Evolutionary conservation across 2,329 filamentous ascomycete genomes (phyloP).

Genomic region (Chaetomium strumarium): DNA sequence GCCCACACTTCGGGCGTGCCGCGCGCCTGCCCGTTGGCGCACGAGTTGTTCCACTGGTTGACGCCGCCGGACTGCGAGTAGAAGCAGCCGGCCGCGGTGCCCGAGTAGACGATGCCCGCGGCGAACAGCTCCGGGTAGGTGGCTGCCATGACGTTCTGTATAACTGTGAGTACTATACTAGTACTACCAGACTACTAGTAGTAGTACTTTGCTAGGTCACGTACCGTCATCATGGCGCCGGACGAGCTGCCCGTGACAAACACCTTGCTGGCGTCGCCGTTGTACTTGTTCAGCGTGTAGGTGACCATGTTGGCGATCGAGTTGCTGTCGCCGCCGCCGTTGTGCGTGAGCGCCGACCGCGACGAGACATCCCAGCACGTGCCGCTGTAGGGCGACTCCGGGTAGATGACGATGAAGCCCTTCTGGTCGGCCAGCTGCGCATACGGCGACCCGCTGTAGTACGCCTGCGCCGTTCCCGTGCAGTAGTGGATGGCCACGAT

Average conservation of each 20-base stretch:
- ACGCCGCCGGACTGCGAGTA: constrained; percentile 34
- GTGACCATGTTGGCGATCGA: constrained; percentile 55
- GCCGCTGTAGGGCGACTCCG: constrained; percentile 44
- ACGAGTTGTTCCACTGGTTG: constrained; percentile 44
- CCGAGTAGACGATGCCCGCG: constrained; percentile 39
- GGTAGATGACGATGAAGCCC: constrained; percentile 49
- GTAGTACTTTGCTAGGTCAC: no score
- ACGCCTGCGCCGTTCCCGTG: constrained; percentile 43
- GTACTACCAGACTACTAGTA: no score
- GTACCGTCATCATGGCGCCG: constrained; percentile 45
- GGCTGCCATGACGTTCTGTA: constrained; percentile 39
- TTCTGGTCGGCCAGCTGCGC: constrained; percentile 36
- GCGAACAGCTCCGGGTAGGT: constrained; percentile 44
- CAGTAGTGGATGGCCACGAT: constrained; percentile 52
- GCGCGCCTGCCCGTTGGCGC: constrained; percentile 38
- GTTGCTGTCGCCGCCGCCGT: constrained; percentile 51
- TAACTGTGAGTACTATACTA: no score
- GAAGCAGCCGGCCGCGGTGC: constrained; percentile 41
- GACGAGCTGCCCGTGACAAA: constrained; percentile 48
- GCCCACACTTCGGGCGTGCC: constrained; percentile 44
- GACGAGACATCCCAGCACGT: constrained; percentile 55
- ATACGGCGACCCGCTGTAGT: constrained; percentile 45
- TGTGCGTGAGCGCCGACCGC: constrained; percentile 44
- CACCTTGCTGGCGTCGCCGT: constrained; percentile 44
- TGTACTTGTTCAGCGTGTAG: constrained; percentile 48